phyloP scores from a whole-genome alignment of 805 yeast species.

The Wickerhamiella spandovensis region DNA sequence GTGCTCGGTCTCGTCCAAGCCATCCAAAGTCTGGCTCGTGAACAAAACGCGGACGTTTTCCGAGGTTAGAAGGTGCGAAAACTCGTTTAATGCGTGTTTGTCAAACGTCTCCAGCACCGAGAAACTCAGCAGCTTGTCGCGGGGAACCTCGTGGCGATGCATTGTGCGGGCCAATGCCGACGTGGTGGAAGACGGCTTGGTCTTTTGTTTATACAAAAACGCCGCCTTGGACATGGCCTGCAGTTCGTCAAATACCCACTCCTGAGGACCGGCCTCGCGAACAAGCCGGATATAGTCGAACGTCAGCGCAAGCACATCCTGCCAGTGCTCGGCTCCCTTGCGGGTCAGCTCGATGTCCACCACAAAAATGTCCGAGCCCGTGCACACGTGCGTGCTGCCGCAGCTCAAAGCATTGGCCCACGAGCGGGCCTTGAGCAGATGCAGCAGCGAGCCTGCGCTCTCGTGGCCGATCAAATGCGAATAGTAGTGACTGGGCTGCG shows the following conservation, averaged over 20 bases:
- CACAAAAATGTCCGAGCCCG: conserved; percentile 55
- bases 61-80: conserved; percentile 37
- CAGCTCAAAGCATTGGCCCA: conserved; percentile 74
- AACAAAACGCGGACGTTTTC: conserved; percentile 49
- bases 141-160: conserved; percentile 50
- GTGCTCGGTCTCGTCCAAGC: conserved; percentile 41
- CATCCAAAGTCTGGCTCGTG: conserved; percentile 38
- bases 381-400: conserved; percentile 43
- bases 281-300: conserved; percentile 69
- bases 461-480: conserved; percentile 89
- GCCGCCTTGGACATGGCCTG: conserved; percentile 50
- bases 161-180: conserved; percentile 49
- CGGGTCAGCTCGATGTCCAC: conserved; percentile 66
- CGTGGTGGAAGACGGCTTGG: conserved; percentile 57
- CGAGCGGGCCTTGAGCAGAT: conserved; percentile 52
- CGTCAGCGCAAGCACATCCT: conserved; percentile 40
- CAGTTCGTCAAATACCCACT: conserved; percentile 72
- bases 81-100: conserved; percentile 37
- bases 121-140: conserved; percentile 45
- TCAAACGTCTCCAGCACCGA: conserved; percentile 46
- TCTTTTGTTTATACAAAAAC: conserved; percentile 72
- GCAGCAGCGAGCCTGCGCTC: conserved; percentile 70
- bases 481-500: conserved; percentile 55
- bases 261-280: conserved; percentile 43
- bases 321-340: conserved; percentile 47